A percentile compares a stretch with the other conserved stretches of the same genome.
phyloP scores from a whole-genome alignment of 192 early-diverging fungal genomes.

The Gigaspora rosea region DNA sequence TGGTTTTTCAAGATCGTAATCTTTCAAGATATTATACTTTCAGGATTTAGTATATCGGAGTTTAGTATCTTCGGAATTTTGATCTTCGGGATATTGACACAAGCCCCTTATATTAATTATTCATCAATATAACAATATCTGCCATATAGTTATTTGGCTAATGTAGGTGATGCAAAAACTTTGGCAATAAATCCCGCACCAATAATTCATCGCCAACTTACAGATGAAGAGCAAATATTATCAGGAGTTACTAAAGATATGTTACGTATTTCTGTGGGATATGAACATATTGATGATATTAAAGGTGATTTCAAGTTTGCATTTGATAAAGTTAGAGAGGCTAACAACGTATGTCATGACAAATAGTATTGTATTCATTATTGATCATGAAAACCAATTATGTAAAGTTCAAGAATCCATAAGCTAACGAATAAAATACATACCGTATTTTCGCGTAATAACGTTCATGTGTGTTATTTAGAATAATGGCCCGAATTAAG shows the following conservation, averaged over 20 bases:
- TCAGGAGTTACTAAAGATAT: slow-evolving; percentile 80
- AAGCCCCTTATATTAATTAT: not conserved
- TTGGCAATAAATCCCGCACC: slow-evolving; percentile 82
- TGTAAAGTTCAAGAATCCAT: no score
- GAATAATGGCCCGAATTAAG: no score
- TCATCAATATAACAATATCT: not conserved
- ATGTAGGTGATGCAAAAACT: slow-evolving; percentile 93
- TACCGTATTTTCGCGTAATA: no score
- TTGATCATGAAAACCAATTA: no score
- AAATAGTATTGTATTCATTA: no score
- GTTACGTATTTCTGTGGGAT: slow-evolving; percentile 82
- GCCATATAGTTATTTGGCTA: slow-evolving; percentile 69
- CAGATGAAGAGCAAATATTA: slow-evolving; percentile 75
- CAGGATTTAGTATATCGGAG: not conserved
- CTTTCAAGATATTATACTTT: no score
- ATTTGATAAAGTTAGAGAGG: slow-evolving; percentile 31
- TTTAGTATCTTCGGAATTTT: not conserved
- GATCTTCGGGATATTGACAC: not conserved
- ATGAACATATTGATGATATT: slow-evolving; percentile 79
- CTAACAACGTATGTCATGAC: not conserved
- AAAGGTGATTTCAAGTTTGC: slow-evolving; percentile 65
- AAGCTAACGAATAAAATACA: no score
- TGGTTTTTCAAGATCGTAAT: no score
- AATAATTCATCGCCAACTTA: slow-evolving; percentile 90
- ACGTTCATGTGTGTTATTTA: no score